phyloP scores from a whole-genome alignment of 2,329 filamentous ascomycete species.

The Penicillium glabrum region DNA sequence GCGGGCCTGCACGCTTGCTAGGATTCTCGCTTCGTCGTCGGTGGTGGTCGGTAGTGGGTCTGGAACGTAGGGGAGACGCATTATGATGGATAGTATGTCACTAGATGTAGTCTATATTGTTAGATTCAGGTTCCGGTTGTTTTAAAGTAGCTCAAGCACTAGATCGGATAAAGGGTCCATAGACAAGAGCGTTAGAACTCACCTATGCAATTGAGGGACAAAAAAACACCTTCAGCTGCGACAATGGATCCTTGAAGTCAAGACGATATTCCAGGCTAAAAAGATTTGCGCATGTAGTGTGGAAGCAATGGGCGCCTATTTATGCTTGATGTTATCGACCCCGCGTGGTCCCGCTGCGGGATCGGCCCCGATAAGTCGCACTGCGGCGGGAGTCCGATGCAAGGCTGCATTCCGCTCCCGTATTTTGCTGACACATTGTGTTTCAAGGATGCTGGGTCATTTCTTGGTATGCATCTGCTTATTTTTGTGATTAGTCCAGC shows the following conservation, averaged over 20 bases:
- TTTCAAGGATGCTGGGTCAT: not conserved
- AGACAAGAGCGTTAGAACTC: not conserved
- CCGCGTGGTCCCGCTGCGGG: conserved; percentile 22
- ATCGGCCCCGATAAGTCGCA: conserved; percentile 12
- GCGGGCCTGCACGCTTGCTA: conserved; percentile 52
- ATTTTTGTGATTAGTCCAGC: not conserved
- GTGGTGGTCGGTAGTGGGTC: conserved; percentile 50
- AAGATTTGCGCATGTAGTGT: not conserved
- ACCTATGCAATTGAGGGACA: not conserved
- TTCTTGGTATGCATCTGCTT: not conserved
- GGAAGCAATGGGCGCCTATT: conserved; percentile 9
- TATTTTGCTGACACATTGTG: not conserved
- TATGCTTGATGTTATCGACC: conserved; percentile 16
- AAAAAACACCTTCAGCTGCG: too few species aligned
- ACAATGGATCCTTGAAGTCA: not conserved
- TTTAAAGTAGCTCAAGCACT: not conserved
- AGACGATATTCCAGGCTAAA: not conserved
- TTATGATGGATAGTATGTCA: conserved; percentile 21
- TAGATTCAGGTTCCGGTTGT: not conserved
- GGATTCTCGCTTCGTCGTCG: conserved; percentile 50
- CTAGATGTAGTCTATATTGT: not conserved
- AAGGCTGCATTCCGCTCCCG: not conserved
- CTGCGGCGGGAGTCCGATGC: conserved; percentile 3
- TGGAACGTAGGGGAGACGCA: conserved; percentile 57
- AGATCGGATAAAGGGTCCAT: not conserved